Base-by-base conservation (phyloP, 2,329 filamentous ascomycete species). In the Diaporthe aspalathi region DNA sequence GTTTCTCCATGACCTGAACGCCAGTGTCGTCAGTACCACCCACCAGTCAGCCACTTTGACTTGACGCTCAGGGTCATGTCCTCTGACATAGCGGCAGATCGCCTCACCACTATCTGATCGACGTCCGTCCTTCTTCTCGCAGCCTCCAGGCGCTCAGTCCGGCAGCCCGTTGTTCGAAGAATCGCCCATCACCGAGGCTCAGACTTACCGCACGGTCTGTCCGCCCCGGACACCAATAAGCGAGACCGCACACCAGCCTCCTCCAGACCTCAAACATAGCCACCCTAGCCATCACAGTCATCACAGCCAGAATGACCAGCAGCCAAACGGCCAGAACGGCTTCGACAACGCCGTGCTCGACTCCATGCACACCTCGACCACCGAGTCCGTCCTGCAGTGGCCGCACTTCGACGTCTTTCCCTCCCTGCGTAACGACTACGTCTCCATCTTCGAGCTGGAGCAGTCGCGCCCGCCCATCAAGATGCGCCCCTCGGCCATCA, bases 341-440 rank as follows among this genome's bases (percentile, higher is more conserved):
- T 79, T 83, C 43, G 83, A 84, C 72, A 87, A 87, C 70, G 85
- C 85, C 0, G 82, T 85, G 2, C 77, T 87, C 6, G 84, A 85
- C 12, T 84, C 83, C 0, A 83, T 86, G 79, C 85, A 87, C 74
- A 86, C 83, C 0, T 86, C 84, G 0, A 84, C 84, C 0, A 87
- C 85, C 0, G 85, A 87, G 74, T 85, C 83, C 0, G 81, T 87
- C n/a, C 79, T 87, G 0, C 83, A 84, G 69, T 87, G 85, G 85
- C 84, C 83, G 8, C 83, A 86, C 68, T 86, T 87, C 68, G 81
- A 85, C 35, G 77, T 79, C 2, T 85, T 84, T 53, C 81, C 83
- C 2, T 79, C 80, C 14, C 78, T 87, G 29, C 78, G 84, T 1
- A 77, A 81, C 35, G 81, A 83, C 20, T 83, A 84, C 29, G 76